Base-by-base conservation (phyloP, 2,329 filamentous ascomycete genomes). In the Dactylellina drechsleri region DNA sequence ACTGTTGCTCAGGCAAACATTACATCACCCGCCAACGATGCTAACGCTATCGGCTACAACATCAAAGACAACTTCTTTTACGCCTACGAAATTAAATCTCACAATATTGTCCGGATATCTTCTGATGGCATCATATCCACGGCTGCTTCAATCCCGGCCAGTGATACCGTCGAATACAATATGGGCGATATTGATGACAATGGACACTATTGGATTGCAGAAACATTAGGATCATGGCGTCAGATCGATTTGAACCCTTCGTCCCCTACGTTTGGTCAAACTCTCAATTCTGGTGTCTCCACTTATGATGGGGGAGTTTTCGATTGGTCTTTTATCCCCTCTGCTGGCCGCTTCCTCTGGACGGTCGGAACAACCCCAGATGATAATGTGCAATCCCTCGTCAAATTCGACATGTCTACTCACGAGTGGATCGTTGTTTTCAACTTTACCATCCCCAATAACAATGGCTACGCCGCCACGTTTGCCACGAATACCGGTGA, bases 321-420 rank as follows among this genome's bases (percentile, higher is more conserved):
- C 15, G 60, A 64, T 31, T 64, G 60, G 60, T 10, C 47, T 10
- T 64, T 43, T 15, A 64, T 64, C 16, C 60, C 60, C 12, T 53
- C 47, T 13, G 26, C 60, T 15, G 47, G 60, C n/a, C 4, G 18
- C 20, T 64, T 20, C 13, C 49, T 64, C 3, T 54, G 47, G 47
- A 20, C 47, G 0, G 16, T 64, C 13, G 60, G 26, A n/a, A 18
- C 10, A 1, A 26, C 59, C 4, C 31, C 31, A 5, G 20, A 64
- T 23, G 16, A 16, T 7, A 52, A 41, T 28, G 5, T n/a, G 26
- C 26, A 41, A 23, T 23, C 8, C 7, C 45, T 64, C 28, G 13
- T 16, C 10, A 52, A 28, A 43, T 53, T 52, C 20, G 49, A 64
- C n/a, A 40, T 64, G 45, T 13, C 10, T n/a, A 20, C 45, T 4